A percentile compares a stretch with the other conserved stretches of the same genome.
Conservation (phyloP, 345 rosid genomes). For the Populus alba region DNA sequence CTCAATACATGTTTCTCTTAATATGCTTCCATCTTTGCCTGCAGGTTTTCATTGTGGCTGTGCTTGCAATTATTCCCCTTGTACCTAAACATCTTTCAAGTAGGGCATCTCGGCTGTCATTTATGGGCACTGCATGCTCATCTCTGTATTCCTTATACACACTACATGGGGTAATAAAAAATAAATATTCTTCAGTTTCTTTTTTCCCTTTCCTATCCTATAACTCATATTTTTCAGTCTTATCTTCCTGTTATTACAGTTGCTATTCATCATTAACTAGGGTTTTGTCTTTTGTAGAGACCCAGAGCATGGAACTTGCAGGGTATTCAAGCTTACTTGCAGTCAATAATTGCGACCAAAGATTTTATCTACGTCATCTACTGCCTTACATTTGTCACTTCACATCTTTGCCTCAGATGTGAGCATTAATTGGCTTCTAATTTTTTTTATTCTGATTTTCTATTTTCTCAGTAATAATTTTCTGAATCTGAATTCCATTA, state of each 20-base stretch:
- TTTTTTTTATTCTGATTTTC: neutral
- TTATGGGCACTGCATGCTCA: slow-evolving; percentile 91
- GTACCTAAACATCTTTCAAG: slow-evolving; percentile 67
- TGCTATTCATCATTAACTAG: slow-evolving; percentile 17
- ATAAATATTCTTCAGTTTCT: neutral
- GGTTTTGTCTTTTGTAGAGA: slow-evolving; percentile 44
- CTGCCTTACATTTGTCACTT: slow-evolving; percentile 83
- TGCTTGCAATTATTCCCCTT: slow-evolving; percentile 84
- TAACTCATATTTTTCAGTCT: neutral
- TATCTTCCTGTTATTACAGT: slow-evolving; percentile 13
- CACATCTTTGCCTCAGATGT: slow-evolving; percentile 88
- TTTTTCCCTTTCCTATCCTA: neutral
- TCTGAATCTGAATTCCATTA: neutral
- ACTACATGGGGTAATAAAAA: slow-evolving; percentile 71
- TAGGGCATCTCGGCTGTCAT: slow-evolving; percentile 84
- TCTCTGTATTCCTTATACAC: slow-evolving; percentile 80
- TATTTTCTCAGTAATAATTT: neutral
- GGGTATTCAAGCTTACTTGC: slow-evolving; percentile 79
- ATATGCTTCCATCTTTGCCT: slow-evolving; percentile 17
- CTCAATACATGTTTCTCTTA: slow-evolving; percentile 4
- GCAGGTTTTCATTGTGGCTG: slow-evolving; percentile 84
- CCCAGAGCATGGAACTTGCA: slow-evolving; percentile 93
- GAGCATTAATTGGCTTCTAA: slow-evolving; percentile 27
- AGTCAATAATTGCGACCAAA: slow-evolving; percentile 74
- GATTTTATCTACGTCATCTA: slow-evolving; percentile 92